Conservation (phyloP, 2,329 filamentous ascomycete species). For the Colletotrichum sp. region DNA sequence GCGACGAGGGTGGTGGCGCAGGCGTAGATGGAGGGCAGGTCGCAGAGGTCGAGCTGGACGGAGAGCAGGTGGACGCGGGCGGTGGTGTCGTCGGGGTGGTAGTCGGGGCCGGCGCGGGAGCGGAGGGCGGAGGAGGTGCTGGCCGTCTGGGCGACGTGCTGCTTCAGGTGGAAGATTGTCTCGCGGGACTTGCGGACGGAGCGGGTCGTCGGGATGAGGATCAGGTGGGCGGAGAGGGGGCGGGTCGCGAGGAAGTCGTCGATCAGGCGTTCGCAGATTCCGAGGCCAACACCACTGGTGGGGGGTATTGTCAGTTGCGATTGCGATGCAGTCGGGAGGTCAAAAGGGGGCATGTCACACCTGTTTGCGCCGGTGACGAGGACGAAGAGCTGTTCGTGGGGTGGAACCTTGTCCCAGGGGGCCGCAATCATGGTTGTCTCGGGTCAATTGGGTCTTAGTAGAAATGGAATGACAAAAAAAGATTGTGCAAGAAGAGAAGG, state of each 20-base stretch:
- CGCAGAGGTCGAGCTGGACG: slow-evolving; percentile 65
- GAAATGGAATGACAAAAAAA: not conserved
- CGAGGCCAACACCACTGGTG: slow-evolving; percentile 82
- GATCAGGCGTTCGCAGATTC: slow-evolving; percentile 82
- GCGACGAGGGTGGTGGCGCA: slow-evolving; percentile 52
- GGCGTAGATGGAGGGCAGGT: slow-evolving; percentile 54
- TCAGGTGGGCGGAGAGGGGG: slow-evolving; percentile 70
- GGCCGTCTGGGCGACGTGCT: slow-evolving; percentile 61
- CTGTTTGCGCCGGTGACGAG: slow-evolving; percentile 88
- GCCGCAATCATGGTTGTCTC: slow-evolving; percentile 20
- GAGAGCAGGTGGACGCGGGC: slow-evolving; percentile 63
- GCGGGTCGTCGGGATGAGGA: slow-evolving; percentile 85
- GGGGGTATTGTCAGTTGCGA: not conserved
- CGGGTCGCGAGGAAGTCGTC: slow-evolving; percentile 83
- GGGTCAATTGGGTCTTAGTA: not conserved
- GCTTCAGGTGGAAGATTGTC: slow-evolving; percentile 69
- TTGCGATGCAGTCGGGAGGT: not conserved
- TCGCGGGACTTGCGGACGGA: slow-evolving; percentile 74
- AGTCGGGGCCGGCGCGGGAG: slow-evolving; percentile 38
- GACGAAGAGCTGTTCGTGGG: slow-evolving; percentile 60
- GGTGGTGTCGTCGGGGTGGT: slow-evolving; percentile 47
- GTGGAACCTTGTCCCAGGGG: slow-evolving; percentile 38
- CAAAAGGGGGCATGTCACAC: slow-evolving; percentile 46
- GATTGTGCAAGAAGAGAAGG: not conserved
- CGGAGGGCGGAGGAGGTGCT: slow-evolving; percentile 41